These are phyloP conservation scores for Lunasporangiospora selenospora DNA, from an alignment of 192 early-diverging fungal genomes.

Conservation along the genomic window DNA sequence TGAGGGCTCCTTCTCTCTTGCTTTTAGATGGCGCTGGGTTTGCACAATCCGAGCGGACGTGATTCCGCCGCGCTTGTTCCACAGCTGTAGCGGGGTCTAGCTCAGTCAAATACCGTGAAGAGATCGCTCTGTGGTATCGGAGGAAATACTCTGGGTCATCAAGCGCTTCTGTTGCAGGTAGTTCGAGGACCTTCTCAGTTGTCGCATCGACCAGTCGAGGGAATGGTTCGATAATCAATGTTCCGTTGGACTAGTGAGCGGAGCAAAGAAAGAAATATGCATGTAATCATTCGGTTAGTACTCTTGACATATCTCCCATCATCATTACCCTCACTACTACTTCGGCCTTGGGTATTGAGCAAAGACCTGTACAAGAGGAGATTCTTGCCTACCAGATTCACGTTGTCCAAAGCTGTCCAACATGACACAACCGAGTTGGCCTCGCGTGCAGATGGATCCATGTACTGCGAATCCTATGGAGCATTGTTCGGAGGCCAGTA, in stretches of 20 bases:
- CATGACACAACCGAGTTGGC: constrained; percentile 21
- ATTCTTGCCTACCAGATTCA: constrained; percentile 20
- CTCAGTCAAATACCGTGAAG: constrained; percentile 1
- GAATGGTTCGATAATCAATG: constrained; percentile 32
- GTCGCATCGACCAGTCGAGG: constrained; percentile 1
- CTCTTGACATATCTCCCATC: too few relatives aligned
- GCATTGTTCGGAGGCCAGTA: too few relatives aligned
- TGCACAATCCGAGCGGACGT: too few relatives aligned
- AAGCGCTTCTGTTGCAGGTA: not conserved
- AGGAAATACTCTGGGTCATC: constrained; percentile 1
- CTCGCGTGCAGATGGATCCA: constrained; percentile 17
- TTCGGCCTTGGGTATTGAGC: too few relatives aligned
- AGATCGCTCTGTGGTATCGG: constrained; percentile 7
- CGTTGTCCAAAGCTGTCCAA: constrained; percentile 38
- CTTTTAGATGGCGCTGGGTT: too few relatives aligned
- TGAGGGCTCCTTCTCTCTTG: too few relatives aligned
- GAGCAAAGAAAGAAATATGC: too few relatives aligned
- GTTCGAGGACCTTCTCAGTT: not conserved
- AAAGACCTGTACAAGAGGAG: too few relatives aligned
- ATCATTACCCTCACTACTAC: too few relatives aligned
- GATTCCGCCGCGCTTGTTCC: too few relatives aligned
- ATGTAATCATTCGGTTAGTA: too few relatives aligned
- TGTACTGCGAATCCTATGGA: constrained; percentile 38
- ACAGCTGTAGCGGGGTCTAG: not conserved
- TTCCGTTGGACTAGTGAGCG: constrained; percentile 39